These are phyloP conservation scores for Balamuthia mandrillaris DNA, from an alignment of 208 protist species.

Conservation along the genomic window DNA sequence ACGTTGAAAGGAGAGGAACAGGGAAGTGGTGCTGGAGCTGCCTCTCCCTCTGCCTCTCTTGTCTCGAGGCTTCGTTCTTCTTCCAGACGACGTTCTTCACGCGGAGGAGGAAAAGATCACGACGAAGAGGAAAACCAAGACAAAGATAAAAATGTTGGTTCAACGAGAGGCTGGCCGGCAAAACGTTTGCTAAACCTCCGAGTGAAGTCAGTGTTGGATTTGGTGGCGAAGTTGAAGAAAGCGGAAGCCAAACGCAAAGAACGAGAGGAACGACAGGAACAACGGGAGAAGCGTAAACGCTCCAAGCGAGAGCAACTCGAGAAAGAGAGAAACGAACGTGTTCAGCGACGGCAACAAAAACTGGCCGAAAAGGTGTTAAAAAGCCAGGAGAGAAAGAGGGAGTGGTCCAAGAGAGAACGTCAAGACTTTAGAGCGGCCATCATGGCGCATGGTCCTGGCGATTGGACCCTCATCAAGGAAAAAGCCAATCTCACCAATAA, in stretches of 20 bases:
- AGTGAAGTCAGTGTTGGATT: not conserved
- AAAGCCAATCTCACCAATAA: not conserved
- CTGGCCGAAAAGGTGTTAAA: not conserved
- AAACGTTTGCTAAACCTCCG: not conserved
- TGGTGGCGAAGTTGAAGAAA: not conserved
- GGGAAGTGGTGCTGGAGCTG: no score
- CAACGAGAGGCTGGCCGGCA: not conserved
- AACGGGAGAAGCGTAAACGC: not conserved
- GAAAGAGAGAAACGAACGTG: not conserved
- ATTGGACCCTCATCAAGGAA: not conserved
- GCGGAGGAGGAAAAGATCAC: not conserved
- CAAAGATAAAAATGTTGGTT: no score
- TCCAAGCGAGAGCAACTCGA: not conserved
- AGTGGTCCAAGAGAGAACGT: not conserved
- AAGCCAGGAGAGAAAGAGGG: not conserved
- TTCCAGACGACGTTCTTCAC: no score
- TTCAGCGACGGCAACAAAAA: not conserved
- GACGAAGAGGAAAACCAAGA: not conserved
- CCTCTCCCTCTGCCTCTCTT: no score
- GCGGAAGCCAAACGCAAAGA: not conserved
- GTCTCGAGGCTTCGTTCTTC: no score
- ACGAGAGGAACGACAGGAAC: not conserved
- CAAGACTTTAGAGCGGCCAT: not conserved
- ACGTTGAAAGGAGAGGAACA: no score
- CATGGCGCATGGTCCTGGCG: not conserved